A percentile compares a stretch with the other conserved stretches of the same genome.
phyloP scores from a whole-genome alignment of 2,329 filamentous ascomycete genomes.

The Scleromitrula shiraiana region DNA sequence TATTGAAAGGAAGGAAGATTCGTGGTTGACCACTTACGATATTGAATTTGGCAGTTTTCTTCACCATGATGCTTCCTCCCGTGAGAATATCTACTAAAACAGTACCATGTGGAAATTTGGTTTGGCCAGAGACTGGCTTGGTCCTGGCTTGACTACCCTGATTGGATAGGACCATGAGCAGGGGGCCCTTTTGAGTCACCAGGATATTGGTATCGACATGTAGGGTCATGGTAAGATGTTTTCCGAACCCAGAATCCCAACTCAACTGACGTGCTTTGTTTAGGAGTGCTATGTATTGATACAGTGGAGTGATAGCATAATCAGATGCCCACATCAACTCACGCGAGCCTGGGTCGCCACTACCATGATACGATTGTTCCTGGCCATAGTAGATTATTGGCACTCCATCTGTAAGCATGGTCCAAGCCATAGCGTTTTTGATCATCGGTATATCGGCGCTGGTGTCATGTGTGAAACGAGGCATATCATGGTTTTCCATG shows the following conservation, averaged over 20 bases:
- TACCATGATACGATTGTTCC: constrained; percentile 40
- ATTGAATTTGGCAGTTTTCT: constrained; percentile 6
- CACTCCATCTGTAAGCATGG: constrained; percentile 41
- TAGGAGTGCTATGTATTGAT: constrained; percentile 12
- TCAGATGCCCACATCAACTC: constrained; percentile 36
- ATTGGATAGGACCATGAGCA: constrained; percentile 15
- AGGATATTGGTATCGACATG: constrained; percentile 6
- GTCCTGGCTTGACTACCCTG: constrained; percentile 7
- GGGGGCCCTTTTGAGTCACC: constrained; percentile 12
- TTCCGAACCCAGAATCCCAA: constrained; percentile 14
- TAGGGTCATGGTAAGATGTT: constrained; percentile 9
- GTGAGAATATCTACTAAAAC: constrained; percentile 14
- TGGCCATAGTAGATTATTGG: constrained; percentile 45
- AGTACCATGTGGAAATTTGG: constrained; percentile 11
- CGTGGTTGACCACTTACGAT: constrained; percentile 10
- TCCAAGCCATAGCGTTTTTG: constrained; percentile 41
- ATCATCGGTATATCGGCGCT: constrained; percentile 24
- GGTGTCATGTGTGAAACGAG: constrained; percentile 30
- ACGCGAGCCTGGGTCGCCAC: constrained; percentile 33
- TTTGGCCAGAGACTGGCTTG: constrained; percentile 5
- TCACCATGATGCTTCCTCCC: constrained; percentile 12
- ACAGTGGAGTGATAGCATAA: constrained; percentile 29
- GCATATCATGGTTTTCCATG: constrained; percentile 37
- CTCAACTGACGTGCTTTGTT: constrained; percentile 12
- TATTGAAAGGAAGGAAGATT: constrained; percentile 8